Evolutionary conservation across 83 land plant genomes (phyloP), one percentile per base, ranked within the genome.

Genomic region (Picea abies): DNA sequence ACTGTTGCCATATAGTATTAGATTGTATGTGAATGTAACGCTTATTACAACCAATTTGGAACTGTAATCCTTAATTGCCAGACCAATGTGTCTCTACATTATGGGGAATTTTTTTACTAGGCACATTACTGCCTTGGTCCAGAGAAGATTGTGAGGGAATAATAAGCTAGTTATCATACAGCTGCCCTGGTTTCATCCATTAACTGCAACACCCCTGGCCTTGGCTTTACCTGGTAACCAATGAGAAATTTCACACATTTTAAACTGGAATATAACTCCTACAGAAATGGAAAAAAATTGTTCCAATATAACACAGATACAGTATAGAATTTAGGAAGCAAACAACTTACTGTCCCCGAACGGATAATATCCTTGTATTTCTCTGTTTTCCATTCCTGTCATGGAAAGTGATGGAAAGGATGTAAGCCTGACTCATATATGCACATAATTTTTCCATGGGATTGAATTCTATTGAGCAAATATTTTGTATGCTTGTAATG

Each of bases 321-420:
- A 23, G 23, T 20, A 23, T 65, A 9, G 2, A 63, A 79, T 67
- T 47, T 22, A 75, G 25, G 79, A 66, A 20, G 25, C 49, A 52
- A 39, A 63, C 25, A 73, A 35, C 95, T 92, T 90, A 96, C 99
- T 63, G 90, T 86, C 87, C 99, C 99, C 82, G 99, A 96, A 83
- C 86, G 88, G 75, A 96, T 96, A 26, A 94, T 93, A 39, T 93
- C 92, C 84, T 98, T 90, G 91, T 94, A 98, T 83, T 96, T 94
- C 71, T 94, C 93, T 39, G 99, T 96, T 83, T 98, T 98, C 99
- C 99, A 98, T 60, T 98, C 99, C 99, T 96, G 80, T 78, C 11
- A 62, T 86, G 80, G 79, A 76, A 60, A 52, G 72, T n/a, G 58
- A 80, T 17, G 8, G 71, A 12, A 65, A 80, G 52, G 35, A 20